These are phyloP conservation scores for Endoconidiophora polonica DNA, from an alignment of 2,329 filamentous ascomycete species.

Conservation along the genomic window DNA sequence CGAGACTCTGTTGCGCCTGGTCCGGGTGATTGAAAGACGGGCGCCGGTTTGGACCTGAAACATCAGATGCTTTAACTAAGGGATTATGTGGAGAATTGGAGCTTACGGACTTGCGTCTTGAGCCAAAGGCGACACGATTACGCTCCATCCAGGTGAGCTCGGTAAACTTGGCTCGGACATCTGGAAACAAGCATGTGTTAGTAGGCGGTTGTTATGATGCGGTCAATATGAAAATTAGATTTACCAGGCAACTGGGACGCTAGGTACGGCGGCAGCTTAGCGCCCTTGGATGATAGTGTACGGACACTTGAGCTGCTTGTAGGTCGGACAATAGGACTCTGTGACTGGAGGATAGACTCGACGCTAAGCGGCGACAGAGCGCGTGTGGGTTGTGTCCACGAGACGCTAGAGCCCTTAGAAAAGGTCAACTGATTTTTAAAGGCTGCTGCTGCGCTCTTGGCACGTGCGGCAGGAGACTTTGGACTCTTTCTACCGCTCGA, in stretches of 20 bases:
- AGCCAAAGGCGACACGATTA: conserved; percentile 24
- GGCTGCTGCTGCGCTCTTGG: neutral
- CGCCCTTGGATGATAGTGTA: conserved; percentile 13
- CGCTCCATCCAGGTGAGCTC: conserved; percentile 39
- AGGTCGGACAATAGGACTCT: neutral
- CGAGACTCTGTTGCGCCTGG: conserved; percentile 28
- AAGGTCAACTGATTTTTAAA: neutral
- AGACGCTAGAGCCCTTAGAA: neutral
- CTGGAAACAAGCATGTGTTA: conserved; percentile 19
- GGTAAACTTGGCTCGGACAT: conserved; percentile 33
- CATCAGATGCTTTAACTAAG: conserved; percentile 1
- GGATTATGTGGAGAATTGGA: conserved; percentile 4
- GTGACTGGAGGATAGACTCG: too few species aligned
- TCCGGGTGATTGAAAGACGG: conserved; percentile 11
- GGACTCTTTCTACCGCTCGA: too few species aligned
- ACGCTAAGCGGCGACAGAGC: too few species aligned
- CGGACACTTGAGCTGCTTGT: neutral
- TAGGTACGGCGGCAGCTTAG: conserved; percentile 25
- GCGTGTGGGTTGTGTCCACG: too few species aligned
- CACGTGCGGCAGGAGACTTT: too few species aligned
- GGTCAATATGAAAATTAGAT: conserved; percentile 2
- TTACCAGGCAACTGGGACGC: conserved; percentile 23
- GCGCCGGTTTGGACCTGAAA: neutral
- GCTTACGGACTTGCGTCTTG: conserved; percentile 7
- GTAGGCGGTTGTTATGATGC: neutral